Evolutionary conservation across 805 yeast genomes (phyloP), one percentile per base, ranked within the genome.

Genomic region (Wickerhamomyces ciferrii): DNA sequence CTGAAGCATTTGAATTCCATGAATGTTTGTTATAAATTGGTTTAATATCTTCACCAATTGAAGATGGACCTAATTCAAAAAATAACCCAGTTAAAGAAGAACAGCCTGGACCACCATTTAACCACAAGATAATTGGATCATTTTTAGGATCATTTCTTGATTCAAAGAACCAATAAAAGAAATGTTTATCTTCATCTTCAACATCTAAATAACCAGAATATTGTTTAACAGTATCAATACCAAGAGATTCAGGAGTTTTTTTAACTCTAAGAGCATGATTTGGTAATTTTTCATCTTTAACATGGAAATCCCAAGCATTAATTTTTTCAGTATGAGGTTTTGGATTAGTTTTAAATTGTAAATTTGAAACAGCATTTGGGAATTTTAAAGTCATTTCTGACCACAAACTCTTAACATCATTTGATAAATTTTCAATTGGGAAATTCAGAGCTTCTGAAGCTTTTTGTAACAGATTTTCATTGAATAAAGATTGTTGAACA

Each of bases 31-130:
- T 88, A 66, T 69, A 68, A 38, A 75, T 72, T 20, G 91, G 91
- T 57, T 77, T 76, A 49, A 82, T 62, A 24, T 84, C 78, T 38
- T 77, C 64, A 48, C 72, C 76, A 51, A 88, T 81, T 20, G 82
- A 72, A 2, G 95, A 74, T 15, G 96, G 92, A 25, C 96, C 96
- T 56, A 88, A 74, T 63, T 89, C 96, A 62, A 87, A 87, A 62
- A 88, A 84, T 54, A 87, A 74, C 0, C 96, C 96, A 14, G 95
- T 87, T 68, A 87, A 68, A 11, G 96, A 87, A 15, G 95, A 86
- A 68, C 96, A 89, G 4, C 97, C 97, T 39, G 97, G 96, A 17
- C 97, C 97, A 56, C 97, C 97, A 62, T 89, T 89, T 61, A 89
- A 75, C 96, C 97, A 90, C 54, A 92, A 72, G 43, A 90, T 77